Conservation (phyloP, 1,284 basidiomycete species). For the Ustilago curta region DNA sequence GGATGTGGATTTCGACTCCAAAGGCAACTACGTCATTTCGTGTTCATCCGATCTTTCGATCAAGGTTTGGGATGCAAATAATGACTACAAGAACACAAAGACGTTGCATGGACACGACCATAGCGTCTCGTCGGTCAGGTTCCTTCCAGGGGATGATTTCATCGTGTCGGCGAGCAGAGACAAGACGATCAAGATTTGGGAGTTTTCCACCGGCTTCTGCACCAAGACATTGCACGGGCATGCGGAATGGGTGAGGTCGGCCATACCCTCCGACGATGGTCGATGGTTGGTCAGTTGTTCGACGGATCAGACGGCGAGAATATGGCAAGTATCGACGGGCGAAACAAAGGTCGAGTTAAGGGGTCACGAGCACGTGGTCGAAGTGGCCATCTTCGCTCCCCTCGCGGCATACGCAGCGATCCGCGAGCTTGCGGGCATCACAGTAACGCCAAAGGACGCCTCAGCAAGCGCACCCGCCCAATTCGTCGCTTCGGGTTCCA, state of each 20-base stretch:
- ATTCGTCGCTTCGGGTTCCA: constrained; percentile 82
- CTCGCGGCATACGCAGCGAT: constrained; percentile 79
- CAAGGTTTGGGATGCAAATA: constrained; percentile 89
- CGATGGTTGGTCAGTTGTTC: constrained; percentile 81
- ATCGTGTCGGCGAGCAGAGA: constrained; percentile 88
- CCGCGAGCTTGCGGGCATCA: constrained; percentile 79
- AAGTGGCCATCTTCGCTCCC: constrained; percentile 85
- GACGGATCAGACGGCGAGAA: constrained; percentile 85
- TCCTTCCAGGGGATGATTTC: constrained; percentile 84
- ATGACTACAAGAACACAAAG: constrained; percentile 88
- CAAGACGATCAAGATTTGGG: constrained; percentile 85
- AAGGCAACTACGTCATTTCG: constrained; percentile 83
- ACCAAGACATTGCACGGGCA: constrained; percentile 72
- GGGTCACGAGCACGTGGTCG: constrained; percentile 88
- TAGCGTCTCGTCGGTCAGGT: constrained; percentile 84
- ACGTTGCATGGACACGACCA: constrained; percentile 92
- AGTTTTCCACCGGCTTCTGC: constrained; percentile 79
- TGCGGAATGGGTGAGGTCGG: constrained; percentile 78
- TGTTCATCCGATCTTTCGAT: constrained; percentile 90
- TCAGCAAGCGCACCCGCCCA: constrained; percentile 71
- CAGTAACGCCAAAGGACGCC: constrained; percentile 66
- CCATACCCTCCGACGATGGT: constrained; percentile 81
- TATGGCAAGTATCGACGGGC: constrained; percentile 82
- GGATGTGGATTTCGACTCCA: constrained; percentile 87
- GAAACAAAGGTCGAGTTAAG: constrained; percentile 84